phyloP scores from a whole-genome alignment of 228 moss, liverwort and hornwort genomes.

The Sphagnum fallax region DNA sequence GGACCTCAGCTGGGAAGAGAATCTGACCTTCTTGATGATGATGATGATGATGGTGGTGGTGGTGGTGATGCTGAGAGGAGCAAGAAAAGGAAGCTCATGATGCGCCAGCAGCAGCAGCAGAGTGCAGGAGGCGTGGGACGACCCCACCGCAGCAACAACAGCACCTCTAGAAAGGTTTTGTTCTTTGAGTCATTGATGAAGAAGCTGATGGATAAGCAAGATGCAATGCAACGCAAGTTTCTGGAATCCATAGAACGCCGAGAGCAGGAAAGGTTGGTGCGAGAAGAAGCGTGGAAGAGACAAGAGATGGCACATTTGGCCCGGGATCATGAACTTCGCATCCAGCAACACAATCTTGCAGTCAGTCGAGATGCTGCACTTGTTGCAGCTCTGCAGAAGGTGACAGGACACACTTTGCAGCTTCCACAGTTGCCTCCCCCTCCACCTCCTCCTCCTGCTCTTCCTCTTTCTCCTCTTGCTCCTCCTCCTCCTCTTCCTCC shows the following conservation, averaged over 20 bases:
- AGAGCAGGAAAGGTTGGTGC: conserved; percentile 67
- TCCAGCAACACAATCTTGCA: conserved; percentile 64
- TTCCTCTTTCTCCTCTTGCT: conserved; percentile 15
- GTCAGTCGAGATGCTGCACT: conserved; percentile 67
- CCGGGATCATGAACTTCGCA: conserved; percentile 69
- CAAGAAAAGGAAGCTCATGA: conserved; percentile 80
- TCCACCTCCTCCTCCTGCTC: conserved; percentile 19
- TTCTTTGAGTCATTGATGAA: conserved; percentile 67
- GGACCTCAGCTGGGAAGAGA: no score
- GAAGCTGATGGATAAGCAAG: conserved; percentile 82
- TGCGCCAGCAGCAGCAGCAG: conserved; percentile 1
- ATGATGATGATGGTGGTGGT: conserved; percentile 62
- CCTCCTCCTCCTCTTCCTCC: conserved; percentile 12
- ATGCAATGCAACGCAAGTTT: conserved; percentile 78
- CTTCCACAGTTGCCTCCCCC: conserved; percentile 44
- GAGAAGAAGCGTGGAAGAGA: conserved; percentile 70
- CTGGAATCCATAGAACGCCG: conserved; percentile 75
- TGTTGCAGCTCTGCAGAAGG: conserved; percentile 77
- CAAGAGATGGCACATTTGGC: conserved; percentile 75
- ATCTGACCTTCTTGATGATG: conserved; percentile 9
- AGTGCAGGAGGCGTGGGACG: conserved; percentile 46
- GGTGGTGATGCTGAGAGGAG: conserved; percentile 50
- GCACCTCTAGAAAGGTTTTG: conserved; percentile 22
- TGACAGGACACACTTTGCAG: conserved; percentile 56
- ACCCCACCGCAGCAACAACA: conserved; percentile 3